Evolutionary conservation across 2,329 filamentous ascomycete genomes (phyloP).

Genomic region (Pseudogymnoascus sp.): DNA sequence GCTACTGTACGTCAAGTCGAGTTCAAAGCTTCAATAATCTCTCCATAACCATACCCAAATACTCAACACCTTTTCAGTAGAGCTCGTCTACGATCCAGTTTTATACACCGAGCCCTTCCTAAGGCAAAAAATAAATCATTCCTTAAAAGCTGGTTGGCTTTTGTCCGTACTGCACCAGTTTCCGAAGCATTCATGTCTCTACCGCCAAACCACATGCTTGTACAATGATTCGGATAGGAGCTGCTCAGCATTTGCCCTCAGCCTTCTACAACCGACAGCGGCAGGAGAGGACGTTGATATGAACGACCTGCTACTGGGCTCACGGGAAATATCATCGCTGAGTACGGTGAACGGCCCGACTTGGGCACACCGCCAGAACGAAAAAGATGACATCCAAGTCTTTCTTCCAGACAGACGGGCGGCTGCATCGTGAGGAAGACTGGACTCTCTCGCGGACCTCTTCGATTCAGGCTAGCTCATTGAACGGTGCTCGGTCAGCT

Average conservation of each 20-base stretch:
- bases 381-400: not conserved
- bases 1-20: slow-evolving; percentile 8
- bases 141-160: not conserved
- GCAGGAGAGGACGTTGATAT: not conserved
- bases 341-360: not conserved
- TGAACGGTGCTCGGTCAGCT: not conserved
- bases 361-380: not conserved
- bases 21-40: not conserved
- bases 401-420: not conserved
- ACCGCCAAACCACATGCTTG: not conserved
- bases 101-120: not conserved
- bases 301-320: not conserved
- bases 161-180: not conserved
- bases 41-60: not conserved
- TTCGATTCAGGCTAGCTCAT: not conserved
- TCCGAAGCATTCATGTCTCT: not conserved
- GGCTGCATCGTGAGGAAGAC: slow-evolving; percentile 10
- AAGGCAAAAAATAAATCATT: not conserved
- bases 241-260: not conserved
- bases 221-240: slow-evolving; percentile 7
- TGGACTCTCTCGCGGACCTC: slow-evolving; percentile 7
- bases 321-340: not conserved
- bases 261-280: not conserved
- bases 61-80: not conserved
- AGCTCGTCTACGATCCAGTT: not conserved